phyloP scores from a whole-genome alignment of 805 yeast species.

The Candida hispaniensis region DNA sequence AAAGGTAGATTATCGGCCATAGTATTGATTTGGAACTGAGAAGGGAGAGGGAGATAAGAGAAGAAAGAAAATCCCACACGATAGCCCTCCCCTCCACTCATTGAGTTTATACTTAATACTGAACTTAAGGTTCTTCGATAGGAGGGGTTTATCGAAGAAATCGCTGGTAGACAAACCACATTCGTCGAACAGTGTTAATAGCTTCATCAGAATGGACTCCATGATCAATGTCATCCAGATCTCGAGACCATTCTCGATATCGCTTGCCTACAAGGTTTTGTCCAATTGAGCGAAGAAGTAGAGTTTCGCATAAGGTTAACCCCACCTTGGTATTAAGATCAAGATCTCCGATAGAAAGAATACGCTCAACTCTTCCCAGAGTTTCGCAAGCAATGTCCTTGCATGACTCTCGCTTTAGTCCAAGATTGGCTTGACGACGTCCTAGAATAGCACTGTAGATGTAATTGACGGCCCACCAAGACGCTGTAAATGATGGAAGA shows the following conservation, averaged over 20 bases:
- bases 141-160: too few species aligned
- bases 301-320: slow-evolving; percentile 52
- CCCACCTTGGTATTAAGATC: slow-evolving; percentile 39
- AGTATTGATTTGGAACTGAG: too few species aligned
- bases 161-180: slow-evolving; percentile 49
- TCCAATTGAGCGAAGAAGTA: slow-evolving; percentile 45
- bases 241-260: slow-evolving; percentile 48
- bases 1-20: too few species aligned
- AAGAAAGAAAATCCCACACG: too few species aligned
- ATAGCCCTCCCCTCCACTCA: too few species aligned
- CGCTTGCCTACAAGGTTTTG: slow-evolving; percentile 37
- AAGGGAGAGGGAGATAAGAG: too few species aligned
- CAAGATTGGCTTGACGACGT: slow-evolving; percentile 19
- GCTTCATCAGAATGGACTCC: slow-evolving; percentile 5
- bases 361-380: slow-evolving; percentile 50
- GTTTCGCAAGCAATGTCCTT: slow-evolving; percentile 32
- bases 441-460: slow-evolving; percentile 17
- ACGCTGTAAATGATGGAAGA: slow-evolving; percentile 51
- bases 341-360: slow-evolving; percentile 30
- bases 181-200: slow-evolving; percentile 40
- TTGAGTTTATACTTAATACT: too few species aligned
- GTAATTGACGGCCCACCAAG: slow-evolving; percentile 29
- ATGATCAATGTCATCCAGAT: slow-evolving; percentile 34
- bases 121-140: too few species aligned
- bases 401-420: slow-evolving; percentile 15